Base-by-base conservation (phyloP, 2,329 filamentous ascomycete species). In the Plectosphaerella plurivora region DNA sequence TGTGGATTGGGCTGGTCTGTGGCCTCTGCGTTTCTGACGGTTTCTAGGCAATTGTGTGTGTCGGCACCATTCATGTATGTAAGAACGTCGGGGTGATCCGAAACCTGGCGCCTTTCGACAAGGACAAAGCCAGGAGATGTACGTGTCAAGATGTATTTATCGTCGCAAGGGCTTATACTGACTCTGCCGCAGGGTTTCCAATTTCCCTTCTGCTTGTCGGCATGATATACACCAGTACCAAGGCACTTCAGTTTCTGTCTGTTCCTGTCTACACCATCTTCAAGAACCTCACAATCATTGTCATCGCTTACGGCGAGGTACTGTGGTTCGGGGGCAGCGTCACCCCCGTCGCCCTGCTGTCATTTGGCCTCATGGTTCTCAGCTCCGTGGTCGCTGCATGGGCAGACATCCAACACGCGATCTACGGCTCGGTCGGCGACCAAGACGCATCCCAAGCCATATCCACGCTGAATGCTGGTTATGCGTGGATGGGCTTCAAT, bases 191-290 rank as follows among this genome's bases (percentile, higher is more conserved):
- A 96, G 91, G 92, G 94, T 96, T 97, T 66, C 94, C 94, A 47
- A 91, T 99, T 64, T 96, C 94, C 53, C 78, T 97, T 51, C 88
- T 97, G 56, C 86, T 99, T 59, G 94, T 97, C 66, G 92, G 91
- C 68, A 99, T 97, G 94, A 97, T 99, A 73, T 99, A 97, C 75
- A 97, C 94, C 51, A 87, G 91, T 65, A 94, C 90, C 65, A 97
- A 97, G 77, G 91, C 94, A 18, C 84, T 99, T 45, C 91, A 97
- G 73, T 97, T 87, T 73, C 88, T 99, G 56, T 97, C 92, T 33
- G 96, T 99, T 52, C 94, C 94, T 22, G 94, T 99, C 24, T 99
- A 99, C 75, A 99, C 94, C 52, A 99, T 99, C 69, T 99, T 99
- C 82, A 99, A 99, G 82, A 99, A 99, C 76, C 73, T 99, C 77